phyloP scores from a whole-genome alignment of 306 rosid genomes.

The Benincasa hispida region DNA sequence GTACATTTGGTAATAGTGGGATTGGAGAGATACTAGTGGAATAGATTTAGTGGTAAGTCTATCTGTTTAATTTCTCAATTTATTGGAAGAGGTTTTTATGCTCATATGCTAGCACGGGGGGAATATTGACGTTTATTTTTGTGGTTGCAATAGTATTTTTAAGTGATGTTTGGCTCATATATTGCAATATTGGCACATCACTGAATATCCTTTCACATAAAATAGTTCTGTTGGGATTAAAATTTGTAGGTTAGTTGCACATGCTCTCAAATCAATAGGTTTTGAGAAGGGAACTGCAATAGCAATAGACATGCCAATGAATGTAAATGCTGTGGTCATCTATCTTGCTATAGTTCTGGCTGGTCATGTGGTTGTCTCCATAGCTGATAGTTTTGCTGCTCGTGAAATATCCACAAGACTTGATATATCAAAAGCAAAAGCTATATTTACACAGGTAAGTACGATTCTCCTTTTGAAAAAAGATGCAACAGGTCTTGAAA shows the following conservation, averaged over 20 bases:
- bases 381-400: slow-evolving; percentile 95
- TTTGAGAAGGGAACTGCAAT: slow-evolving; percentile 81
- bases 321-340: slow-evolving; percentile 64
- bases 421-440: slow-evolving; percentile 69
- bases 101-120: background rate
- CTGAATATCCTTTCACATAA: background rate
- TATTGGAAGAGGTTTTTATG: background rate
- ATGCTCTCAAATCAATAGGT: slow-evolving; percentile 53
- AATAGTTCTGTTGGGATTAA: slow-evolving; percentile 18
- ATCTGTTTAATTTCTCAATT: background rate
- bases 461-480: slow-evolving; percentile 7
- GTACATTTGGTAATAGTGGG: background rate
- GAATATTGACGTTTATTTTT: background rate
- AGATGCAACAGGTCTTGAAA: background rate
- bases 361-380: slow-evolving; percentile 78
- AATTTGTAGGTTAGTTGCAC: slow-evolving; percentile 69
- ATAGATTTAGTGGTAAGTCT: background rate
- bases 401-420: slow-evolving; percentile 81
- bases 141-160: background rate
- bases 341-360: slow-evolving; percentile 83
- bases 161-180: background rate
- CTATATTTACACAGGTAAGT: slow-evolving; percentile 80
- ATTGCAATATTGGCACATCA: background rate
- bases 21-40: background rate
- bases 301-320: slow-evolving; percentile 95